Evolutionary conservation across 768 basidiomycete species (phyloP).

Genomic region (Mycena leptocephala): DNA sequence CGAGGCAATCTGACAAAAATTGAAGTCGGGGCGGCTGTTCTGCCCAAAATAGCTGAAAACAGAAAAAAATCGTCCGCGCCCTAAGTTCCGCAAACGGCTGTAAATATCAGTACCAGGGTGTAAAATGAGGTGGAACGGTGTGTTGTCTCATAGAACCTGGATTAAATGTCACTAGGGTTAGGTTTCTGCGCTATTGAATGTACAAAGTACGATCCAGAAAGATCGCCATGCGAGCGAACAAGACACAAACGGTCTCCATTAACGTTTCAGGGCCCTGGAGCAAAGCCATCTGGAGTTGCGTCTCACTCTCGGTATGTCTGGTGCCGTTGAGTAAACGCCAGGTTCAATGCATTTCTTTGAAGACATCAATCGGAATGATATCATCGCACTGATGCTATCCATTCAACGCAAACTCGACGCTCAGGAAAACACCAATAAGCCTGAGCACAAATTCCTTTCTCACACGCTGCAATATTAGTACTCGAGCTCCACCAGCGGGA

Average conservation of each 20-base stretch:
- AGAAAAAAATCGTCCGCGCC: too few species aligned
- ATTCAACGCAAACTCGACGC: not conserved
- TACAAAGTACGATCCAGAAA: not conserved
- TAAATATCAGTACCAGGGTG: too few species aligned
- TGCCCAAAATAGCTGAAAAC: too few species aligned
- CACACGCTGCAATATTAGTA: not conserved
- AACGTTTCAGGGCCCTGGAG: not conserved
- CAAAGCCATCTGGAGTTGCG: not conserved
- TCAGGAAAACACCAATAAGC: not conserved
- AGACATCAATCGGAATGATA: not conserved
- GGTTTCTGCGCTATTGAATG: conserved; percentile 1
- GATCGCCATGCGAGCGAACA: not conserved
- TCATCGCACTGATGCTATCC: not conserved
- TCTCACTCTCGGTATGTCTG: not conserved
- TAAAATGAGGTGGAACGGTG: too few species aligned
- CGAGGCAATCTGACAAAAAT: too few species aligned
- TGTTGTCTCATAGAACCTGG: too few species aligned
- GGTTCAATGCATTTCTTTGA: not conserved
- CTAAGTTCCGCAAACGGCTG: too few species aligned
- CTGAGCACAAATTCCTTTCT: not conserved
- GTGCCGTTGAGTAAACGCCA: not conserved
- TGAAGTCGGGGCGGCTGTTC: too few species aligned
- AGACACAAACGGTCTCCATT: not conserved
- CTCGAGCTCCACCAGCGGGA: not conserved
- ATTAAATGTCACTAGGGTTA: too few species aligned